Evolutionary conservation across 106 monocot genomes (phyloP), one percentile per base, ranked within the genome.

Genomic region (Amphibolis antarctica): DNA sequence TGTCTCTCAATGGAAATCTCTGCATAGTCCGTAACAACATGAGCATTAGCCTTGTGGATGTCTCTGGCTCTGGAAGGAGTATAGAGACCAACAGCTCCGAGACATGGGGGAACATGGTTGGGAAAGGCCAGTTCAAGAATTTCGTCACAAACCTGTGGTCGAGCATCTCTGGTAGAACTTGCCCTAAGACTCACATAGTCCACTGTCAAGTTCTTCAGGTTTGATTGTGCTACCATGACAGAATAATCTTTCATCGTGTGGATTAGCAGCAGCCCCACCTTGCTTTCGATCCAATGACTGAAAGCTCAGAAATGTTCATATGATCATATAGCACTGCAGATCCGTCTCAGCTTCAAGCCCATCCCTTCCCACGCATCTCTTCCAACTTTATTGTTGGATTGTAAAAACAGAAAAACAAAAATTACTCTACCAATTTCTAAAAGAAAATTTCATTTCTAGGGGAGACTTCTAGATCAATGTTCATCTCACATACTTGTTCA

Each of bases 181-280:
- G 75, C n/a, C 24, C 73, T 7, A 79, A 71, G 55, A 69, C 64
- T 59, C 79, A 76, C 28, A 76, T 83, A 28, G 65, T 83, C 59
- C 76, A 83, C 30, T 83, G 79, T 61, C 83, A 83, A 53, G 83
- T 83, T 46, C 79, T 83, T 69, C 83, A 79, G 59, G 66, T 73
- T 21, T 83, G 70, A 83, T 11, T 9, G 12, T 2, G 19, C 22
- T 21, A 19, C 9, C 0, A 10, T 52, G 52, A 19, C 5, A 19
- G 9, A 49, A n/a, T 20, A 22, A 10, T 15, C 0, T 52, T 36
- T 36, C 7, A 36, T 36, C 36, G 4, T 4, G 36, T 36, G 36
- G 2, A 2, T 4, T 36, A 36, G 7, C 5, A 51, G 9, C 51
- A 17, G 0, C 0, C 51, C 20, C 5, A 15, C 0, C 9, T 52